Conservation (phyloP, 2,329 filamentous ascomycete species). For the Venturia effusa region DNA sequence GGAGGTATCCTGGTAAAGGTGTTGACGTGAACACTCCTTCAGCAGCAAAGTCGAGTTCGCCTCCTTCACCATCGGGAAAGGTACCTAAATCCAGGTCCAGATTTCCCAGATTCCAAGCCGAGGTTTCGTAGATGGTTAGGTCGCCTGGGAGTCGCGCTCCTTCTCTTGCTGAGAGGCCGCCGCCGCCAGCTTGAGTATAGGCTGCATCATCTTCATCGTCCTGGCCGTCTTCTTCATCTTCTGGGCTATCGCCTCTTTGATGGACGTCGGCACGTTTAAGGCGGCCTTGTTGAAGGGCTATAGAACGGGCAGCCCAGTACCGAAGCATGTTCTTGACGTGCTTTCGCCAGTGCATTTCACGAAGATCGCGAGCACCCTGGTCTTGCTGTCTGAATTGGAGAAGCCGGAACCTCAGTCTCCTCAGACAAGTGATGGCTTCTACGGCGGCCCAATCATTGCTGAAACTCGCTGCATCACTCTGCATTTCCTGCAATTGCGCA, state of each 20-base stretch:
- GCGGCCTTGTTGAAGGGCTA: conserved; percentile 16
- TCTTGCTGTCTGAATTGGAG: conserved; percentile 42
- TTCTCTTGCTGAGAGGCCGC: background rate
- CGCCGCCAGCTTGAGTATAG: background rate
- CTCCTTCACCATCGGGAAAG: conserved; percentile 15
- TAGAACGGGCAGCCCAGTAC: conserved; percentile 41
- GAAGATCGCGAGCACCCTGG: conserved; percentile 43
- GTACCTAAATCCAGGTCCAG: conserved; percentile 14
- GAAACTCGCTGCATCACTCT: background rate
- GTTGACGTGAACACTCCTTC: conserved; percentile 13
- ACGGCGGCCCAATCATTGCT: conserved; percentile 1
- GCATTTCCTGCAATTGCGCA: background rate
- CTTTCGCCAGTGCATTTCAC: conserved; percentile 41
- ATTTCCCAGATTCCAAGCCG: conserved; percentile 16
- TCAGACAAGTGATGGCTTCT: conserved; percentile 27
- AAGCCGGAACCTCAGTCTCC: conserved; percentile 46
- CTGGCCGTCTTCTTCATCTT: background rate
- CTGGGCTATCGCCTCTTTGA: background rate
- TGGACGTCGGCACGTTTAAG: background rate
- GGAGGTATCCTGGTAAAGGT: conserved; percentile 29
- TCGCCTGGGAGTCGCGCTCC: background rate
- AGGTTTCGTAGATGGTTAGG: conserved; percentile 5
- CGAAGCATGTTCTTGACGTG: conserved; percentile 45
- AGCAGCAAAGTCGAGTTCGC: background rate
- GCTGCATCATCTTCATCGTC: background rate